These are phyloP conservation scores for Lentinus brumalis DNA, from an alignment of 768 basidiomycete species.

Conservation along the genomic window DNA sequence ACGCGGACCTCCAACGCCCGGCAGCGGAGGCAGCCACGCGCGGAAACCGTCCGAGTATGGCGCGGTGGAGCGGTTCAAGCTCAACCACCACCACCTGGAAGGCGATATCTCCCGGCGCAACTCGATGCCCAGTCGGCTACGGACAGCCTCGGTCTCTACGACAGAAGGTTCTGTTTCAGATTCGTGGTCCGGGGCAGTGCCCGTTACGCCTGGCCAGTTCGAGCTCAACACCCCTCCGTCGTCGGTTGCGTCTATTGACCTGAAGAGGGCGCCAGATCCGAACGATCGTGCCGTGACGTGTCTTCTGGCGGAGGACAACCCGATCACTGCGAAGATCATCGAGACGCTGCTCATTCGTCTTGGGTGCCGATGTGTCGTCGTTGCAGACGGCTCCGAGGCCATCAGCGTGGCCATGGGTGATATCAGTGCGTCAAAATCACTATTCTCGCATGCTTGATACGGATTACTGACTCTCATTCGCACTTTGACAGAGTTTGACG, in stretches of 20 bases:
- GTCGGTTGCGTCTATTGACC: slow-evolving; percentile 82
- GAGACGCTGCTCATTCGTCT: slow-evolving; percentile 92
- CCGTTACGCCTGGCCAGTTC: slow-evolving; percentile 42
- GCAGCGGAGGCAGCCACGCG: slow-evolving; percentile 57
- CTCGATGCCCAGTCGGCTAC: slow-evolving; percentile 83
- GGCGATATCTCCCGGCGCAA: slow-evolving; percentile 68
- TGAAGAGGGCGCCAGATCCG: slow-evolving; percentile 76
- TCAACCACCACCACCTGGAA: slow-evolving; percentile 75
- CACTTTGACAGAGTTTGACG: slow-evolving; percentile 76
- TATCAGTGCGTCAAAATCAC: slow-evolving; percentile 70
- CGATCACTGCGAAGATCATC: slow-evolving; percentile 96
- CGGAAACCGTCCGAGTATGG: slow-evolving; percentile 92
- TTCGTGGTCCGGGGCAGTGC: slow-evolving; percentile 59
- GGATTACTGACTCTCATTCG: slow-evolving; percentile 28
- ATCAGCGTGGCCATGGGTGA: slow-evolving; percentile 97
- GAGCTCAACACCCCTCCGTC: slow-evolving; percentile 73
- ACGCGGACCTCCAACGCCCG: slow-evolving; percentile 74
- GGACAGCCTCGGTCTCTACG: slow-evolving; percentile 83
- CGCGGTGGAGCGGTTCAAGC: slow-evolving; percentile 86
- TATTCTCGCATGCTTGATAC: slow-evolving; percentile 5
- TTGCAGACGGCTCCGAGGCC: slow-evolving; percentile 95
- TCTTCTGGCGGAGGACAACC: slow-evolving; percentile 95
- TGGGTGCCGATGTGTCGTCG: slow-evolving; percentile 94
- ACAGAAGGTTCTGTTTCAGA: slow-evolving; percentile 78
- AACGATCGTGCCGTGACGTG: slow-evolving; percentile 90